Evolutionary conservation across 1,284 basidiomycete species (phyloP), one percentile per base, ranked within the genome.

Genomic region (Puccinia coronata): DNA sequence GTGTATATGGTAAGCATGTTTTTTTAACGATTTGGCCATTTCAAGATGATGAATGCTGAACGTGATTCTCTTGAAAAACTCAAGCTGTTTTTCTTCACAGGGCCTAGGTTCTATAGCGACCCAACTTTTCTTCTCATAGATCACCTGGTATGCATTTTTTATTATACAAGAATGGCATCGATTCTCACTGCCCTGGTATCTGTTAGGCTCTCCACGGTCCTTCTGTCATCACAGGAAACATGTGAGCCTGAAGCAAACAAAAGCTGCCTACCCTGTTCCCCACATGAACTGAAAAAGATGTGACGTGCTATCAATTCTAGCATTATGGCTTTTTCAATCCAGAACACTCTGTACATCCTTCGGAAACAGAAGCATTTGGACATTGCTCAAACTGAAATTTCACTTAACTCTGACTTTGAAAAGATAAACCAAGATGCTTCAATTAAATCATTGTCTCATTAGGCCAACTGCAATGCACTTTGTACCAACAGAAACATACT

Each of bases 1-100:
- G 59, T 63, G 34, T 63, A 63, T 16, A 39, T 63, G 59, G 59
- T 63, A 39, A 36, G 59, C 18, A 63, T n/a, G n/a, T n/a, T n/a
- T n/a, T n/a, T n/a, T n/a, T n/a, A n/a, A n/a, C n/a, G n/a, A n/a
- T n/a, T n/a, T n/a, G n/a, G n/a, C n/a, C n/a, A n/a, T n/a, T n/a
- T n/a, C n/a, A n/a, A n/a, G n/a, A n/a, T n/a, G n/a, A n/a, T n/a
- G n/a, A n/a, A n/a, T 31, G 5, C 57, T 51, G 31, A 59, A 34
- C 57, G 20, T 14, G 4, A 34, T 12, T 34, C n/a, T 59, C 1
- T 34, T 11, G 36, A 31, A 14, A 1, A 59, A 34, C 4, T 34
- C 31, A 34, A 34, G 57, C 28, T 28, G 28, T 34, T 31, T 31
- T 18, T 34, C 57, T 18, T 18, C 57, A 59, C 9, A 59, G 31